Percentiles rank a stretch among this genome's conserved stretches.
These are phyloP conservation scores for Penicillium sp. DNA, from an alignment of 2,329 filamentous ascomycete species.

Conservation along the genomic window DNA sequence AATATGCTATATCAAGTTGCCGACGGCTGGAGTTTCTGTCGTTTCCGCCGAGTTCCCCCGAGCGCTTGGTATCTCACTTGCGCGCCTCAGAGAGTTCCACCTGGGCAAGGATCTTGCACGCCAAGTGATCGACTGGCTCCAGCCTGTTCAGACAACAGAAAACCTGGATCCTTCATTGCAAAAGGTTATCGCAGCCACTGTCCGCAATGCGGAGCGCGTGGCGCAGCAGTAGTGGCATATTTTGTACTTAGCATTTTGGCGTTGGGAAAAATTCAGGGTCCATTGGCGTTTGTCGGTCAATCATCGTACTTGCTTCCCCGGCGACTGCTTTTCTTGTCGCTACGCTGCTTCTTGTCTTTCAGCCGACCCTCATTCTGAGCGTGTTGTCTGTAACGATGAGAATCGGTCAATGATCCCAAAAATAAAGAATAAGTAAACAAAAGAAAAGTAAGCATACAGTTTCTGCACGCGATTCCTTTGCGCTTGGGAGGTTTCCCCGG, in stretches of 20 bases:
- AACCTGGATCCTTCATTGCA: slow-evolving; percentile 53
- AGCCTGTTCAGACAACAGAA: slow-evolving; percentile 44
- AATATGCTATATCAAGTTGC: slow-evolving; percentile 67
- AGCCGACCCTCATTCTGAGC: slow-evolving; percentile 56
- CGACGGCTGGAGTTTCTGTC: slow-evolving; percentile 62
- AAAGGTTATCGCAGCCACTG: slow-evolving; percentile 48
- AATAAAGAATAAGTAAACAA: too few relatives aligned
- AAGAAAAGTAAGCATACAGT: slow-evolving; percentile 43
- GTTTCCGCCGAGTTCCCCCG: slow-evolving; percentile 68
- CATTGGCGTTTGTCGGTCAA: slow-evolving; percentile 25
- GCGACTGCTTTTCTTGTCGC: slow-evolving; percentile 58
- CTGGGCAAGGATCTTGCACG: slow-evolving; percentile 43
- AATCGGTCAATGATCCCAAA: background rate
- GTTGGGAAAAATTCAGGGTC: slow-evolving; percentile 24
- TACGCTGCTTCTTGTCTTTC: slow-evolving; percentile 58
- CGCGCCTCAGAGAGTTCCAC: slow-evolving; percentile 55
- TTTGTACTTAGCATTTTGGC: slow-evolving; percentile 21
- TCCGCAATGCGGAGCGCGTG: slow-evolving; percentile 34
- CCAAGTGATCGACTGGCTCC: slow-evolving; percentile 49
- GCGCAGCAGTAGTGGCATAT: slow-evolving; percentile 17
- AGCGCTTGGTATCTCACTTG: slow-evolving; percentile 63
- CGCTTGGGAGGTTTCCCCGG: slow-evolving; percentile 58
- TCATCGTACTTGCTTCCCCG: slow-evolving; percentile 42
- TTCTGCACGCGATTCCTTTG: slow-evolving; percentile 54
- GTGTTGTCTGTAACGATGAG: slow-evolving; percentile 46